Percentiles rank a stretch among this genome's conserved stretches.
Conservation (phyloP, 177 flowering plant genomes). For the Tripterygium wilfordii region DNA sequence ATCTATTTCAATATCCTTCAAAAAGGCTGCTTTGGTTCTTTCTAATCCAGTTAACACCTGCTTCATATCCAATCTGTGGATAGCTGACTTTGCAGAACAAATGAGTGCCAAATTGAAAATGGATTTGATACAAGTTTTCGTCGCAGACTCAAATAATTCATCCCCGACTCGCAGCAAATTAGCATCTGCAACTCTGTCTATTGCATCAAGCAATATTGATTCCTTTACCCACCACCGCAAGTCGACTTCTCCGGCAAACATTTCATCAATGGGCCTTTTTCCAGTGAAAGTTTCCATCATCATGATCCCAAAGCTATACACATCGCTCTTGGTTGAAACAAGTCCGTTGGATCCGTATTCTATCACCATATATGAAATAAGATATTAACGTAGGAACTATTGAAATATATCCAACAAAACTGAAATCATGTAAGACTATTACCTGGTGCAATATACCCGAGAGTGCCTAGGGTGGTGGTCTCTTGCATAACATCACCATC, state of each 20-base stretch:
- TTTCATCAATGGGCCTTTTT: slow-evolving; percentile 5
- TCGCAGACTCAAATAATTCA: background rate
- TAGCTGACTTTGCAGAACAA: slow-evolving; percentile 12
- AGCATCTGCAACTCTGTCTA: slow-evolving; percentile 7
- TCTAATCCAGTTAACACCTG: background rate
- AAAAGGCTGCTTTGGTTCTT: background rate
- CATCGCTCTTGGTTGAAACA: slow-evolving; percentile 3
- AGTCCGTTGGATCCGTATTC: slow-evolving; percentile 18
- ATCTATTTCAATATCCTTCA: no score
- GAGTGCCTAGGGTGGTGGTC: slow-evolving; percentile 4
- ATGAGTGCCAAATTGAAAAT: slow-evolving; percentile 12
- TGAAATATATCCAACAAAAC: background rate
- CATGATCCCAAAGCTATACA: slow-evolving; percentile 8
- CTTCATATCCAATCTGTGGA: slow-evolving; percentile 8
- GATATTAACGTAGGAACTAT: background rate
- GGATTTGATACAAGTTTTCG: slow-evolving; percentile 7
- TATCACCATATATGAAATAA: background rate
- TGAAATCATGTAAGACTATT: background rate
- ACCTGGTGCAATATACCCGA: slow-evolving; percentile 30
- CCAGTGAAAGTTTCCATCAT: slow-evolving; percentile 7
- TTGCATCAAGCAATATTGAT: background rate
- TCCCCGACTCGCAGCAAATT: background rate
- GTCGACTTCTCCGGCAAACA: slow-evolving; percentile 4
- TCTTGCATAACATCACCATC: background rate
- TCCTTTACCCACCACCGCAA: slow-evolving; percentile 4